Evolutionary conservation across 2,329 filamentous ascomycete species (phyloP), one percentile per base, ranked within the genome.

Genomic region (Tolypocladium capitatum): DNA sequence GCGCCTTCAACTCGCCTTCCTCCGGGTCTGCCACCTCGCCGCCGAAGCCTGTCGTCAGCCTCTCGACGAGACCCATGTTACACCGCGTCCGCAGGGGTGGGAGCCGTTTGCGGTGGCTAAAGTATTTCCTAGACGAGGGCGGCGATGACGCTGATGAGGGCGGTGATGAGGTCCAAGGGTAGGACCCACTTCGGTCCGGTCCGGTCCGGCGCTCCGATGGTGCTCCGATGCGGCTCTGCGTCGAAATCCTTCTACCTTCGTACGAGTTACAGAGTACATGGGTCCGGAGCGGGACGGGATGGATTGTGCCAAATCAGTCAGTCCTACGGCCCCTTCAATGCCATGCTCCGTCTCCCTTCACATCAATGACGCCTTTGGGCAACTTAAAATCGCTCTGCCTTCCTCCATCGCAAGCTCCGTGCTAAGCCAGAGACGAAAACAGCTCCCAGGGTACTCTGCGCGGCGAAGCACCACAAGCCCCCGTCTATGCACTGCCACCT

Each of bases 1-100:
- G 24, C 24, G 24, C 24, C 11, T 35, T 51, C 52, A 53, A 65
- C 73, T 72, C 67, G 21, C 36, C 36, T 40, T 76, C 72, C 52
- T 75, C 72, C 2, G 68, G 60, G 51, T 76, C 73, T 24, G 68
- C 60, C 45, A 76, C 62, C 53, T 74, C 70, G 5, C 63, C 59
- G 30, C 66, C 70, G 4, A 74, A 62, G 5, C 56, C 57, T 28
- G 58, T 51, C 24, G 60, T 49, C 21, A 70, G 53, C 18, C 48
- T 45, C 21, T 47, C 27, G 3, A 59, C 45, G 13, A 53, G 47
- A 24, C 51, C 54, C 52, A 28, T 44, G 20, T 10, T 38, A 13
- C n/a, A n/a, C n/a, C n/a, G n/a, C 11, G 9, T 13, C n/a, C 11
- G 9, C 34, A 20, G 20, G 34, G 13, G 10, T 24, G 9, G 2